Evolutionary conservation across 78 protist species (phyloP), one percentile per base, ranked within the genome.

Genomic region (Dictyostelium discoideum): DNA sequence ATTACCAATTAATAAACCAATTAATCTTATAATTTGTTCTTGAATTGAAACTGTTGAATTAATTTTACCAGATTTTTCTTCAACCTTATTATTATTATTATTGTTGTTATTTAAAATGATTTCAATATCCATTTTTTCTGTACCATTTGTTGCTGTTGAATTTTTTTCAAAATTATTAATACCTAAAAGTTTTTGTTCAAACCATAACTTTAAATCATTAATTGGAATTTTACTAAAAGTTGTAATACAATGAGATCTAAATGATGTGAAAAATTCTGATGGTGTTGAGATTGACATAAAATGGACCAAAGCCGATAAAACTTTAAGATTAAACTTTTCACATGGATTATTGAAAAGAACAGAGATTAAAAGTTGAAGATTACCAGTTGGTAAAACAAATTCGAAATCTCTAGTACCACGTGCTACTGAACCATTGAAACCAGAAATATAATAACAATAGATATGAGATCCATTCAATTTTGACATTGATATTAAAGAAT

Each of bases 101-200:
- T 69, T 69, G 18, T n/a, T 10, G 26, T 10, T 69, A 69, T 69
- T 69, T 69, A 69, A 69, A 69, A 69, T 26, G 39, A 26, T 26
- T 37, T 74, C 81, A 37, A 74, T 74, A 29, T 74, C 81, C 81
- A 74, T 74, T 32, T 74, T 37, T 13, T 37, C 46, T 8, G 20
- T 24, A 3, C 77, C 77, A 60, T 6, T 20, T n/a, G n/a, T n/a
- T n/a, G n/a, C n/a, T 57, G 67, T 13, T 44, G 92, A 42, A 50
- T 39, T 24, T 2, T 54, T 54, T 13, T 48, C 57, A 13, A 6
- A 42, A 5, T n/a, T 69, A 16, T 10, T 26, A 46, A 32, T 32
- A 20, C 94, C 94, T 11, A 89, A 67, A 22, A 81, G 50, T 69
- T 89, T 89, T 84, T 89, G 87, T 67, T 89, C 84, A 48, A 89